Evolutionary conservation across 225 moss, liverwort and hornwort species (phyloP), one percentile per base, ranked within the genome.

Genomic region (Marchantia polymorpha): DNA sequence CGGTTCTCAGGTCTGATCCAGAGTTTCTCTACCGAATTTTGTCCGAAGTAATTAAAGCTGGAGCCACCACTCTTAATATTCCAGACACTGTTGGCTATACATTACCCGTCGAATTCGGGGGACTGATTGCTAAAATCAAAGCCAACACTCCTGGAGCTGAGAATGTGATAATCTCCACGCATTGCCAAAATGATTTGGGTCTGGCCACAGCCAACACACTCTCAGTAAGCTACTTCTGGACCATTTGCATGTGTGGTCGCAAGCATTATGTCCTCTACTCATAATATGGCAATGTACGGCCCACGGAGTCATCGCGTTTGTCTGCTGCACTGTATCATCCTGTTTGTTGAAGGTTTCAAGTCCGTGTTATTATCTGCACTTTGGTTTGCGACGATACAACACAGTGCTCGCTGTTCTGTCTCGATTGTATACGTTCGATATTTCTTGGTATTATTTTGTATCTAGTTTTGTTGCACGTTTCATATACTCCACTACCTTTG

Each of bases 1-100:
- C 70, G 19, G 55, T 60, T 68, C 19, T 81, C 73, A 95, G 99
- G 69, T 99, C 95, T 12, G 89, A 99, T 77, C 87, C 86, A 12
- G 90, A 93, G 51, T 95, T 93, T 80, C 82, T 99, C 64, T 99
- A 95, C 78, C 87, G 90, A 58, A 87, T 99, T 83, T 91, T 99
- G 16, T 84, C 70, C 23, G 95, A 91, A 86, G 99, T 91, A 13
- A 99, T 95, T 58, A 92, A 95, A 88, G 99, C 89, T 49, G 99
- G 99, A 69, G 99, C 99, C 54, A 99, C 99, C 29, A 99, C 99
- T 66, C 85, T 99, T 25, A 99, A 95, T 69, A 99, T 99, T 69
- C 93, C 95, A 66, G 95, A 95, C 58, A 95, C 95, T 10, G 99
- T 95, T 39, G 99, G 99, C 26, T 90, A 89, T 59, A 99, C 83